A percentile compares a stretch with the other conserved stretches of the same genome.
Evolutionary conservation across 768 basidiomycete genomes (phyloP).

Genomic region (Dentipellis fragilis): DNA sequence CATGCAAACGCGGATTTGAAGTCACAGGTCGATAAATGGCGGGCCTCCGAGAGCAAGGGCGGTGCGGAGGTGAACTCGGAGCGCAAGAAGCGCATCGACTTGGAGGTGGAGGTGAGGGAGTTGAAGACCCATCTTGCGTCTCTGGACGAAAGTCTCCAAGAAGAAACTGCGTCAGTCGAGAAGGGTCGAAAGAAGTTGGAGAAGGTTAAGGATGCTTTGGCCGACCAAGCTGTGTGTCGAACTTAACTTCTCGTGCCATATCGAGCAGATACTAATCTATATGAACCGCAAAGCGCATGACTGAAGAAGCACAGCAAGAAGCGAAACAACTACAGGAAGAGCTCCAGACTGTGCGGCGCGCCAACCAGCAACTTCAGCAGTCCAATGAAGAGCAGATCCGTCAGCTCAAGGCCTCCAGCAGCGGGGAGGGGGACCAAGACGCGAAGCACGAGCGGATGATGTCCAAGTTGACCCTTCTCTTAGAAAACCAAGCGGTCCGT

Average conservation of each 20-base stretch:
- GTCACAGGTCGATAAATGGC: constrained; percentile 61
- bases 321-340: constrained; percentile 6
- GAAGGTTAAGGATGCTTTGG: neutral
- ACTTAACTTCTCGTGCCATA: neutral
- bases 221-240: neutral
- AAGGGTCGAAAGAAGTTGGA: constrained; percentile 11
- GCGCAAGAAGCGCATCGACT: constrained; percentile 42
- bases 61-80: constrained; percentile 45
- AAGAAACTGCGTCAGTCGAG: constrained; percentile 11
- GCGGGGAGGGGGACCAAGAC: constrained; percentile 17
- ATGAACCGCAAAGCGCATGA: neutral
- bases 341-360: constrained; percentile 1
- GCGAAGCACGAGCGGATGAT: constrained; percentile 23
- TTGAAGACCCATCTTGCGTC: constrained; percentile 27
- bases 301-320: constrained; percentile 1
- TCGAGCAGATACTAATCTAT: neutral
- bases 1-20: constrained; percentile 44
- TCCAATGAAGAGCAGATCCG: neutral
- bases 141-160: constrained; percentile 16
- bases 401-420: neutral
- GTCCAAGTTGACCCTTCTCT: constrained; percentile 17
- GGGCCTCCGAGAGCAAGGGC: constrained; percentile 54
- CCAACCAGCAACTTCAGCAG: neutral
- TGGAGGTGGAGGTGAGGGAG: constrained; percentile 45
- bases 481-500: constrained; percentile 16